Percentiles rank a stretch among this genome's conserved stretches.
Conservation (phyloP, 805 yeast species). For the Sporopachydermia lactativora region DNA sequence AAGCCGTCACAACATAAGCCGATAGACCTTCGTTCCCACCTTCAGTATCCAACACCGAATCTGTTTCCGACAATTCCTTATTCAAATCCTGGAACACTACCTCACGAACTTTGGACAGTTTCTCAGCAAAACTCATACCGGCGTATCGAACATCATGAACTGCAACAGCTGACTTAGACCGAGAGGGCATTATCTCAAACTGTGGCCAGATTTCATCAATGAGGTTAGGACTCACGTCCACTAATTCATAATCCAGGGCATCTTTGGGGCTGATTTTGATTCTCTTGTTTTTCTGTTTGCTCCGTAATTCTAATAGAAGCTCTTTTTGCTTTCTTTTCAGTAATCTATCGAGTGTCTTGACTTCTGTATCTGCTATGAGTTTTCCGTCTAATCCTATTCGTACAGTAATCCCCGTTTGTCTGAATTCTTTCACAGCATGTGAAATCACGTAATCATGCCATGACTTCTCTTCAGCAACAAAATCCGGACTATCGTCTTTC, state of each 20-base stretch:
- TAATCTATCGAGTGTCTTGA: conserved; percentile 24
- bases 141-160: conserved; percentile 38
- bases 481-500: neutral
- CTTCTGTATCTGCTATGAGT: conserved; percentile 39
- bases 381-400: conserved; percentile 78
- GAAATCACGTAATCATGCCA: conserved; percentile 20
- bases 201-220: conserved; percentile 62
- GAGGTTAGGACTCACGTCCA: conserved; percentile 46
- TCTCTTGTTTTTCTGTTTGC: conserved; percentile 12
- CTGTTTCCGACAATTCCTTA: conserved; percentile 8
- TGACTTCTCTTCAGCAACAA: conserved; percentile 9
- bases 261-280: neutral
- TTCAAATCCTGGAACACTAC: conserved; percentile 2
- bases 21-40: conserved; percentile 18
- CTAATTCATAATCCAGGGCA: conserved; percentile 19
- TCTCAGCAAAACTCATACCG: conserved; percentile 50
- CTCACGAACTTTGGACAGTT: conserved; percentile 31
- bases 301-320: conserved; percentile 14
- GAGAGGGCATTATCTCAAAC: conserved; percentile 49
- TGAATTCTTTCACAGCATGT: conserved; percentile 31
- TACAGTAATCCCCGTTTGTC: conserved; percentile 26
- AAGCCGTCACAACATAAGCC: conserved; percentile 48
- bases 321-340: conserved; percentile 11
- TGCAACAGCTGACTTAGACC: conserved; percentile 36
- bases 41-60: neutral